Conservation (phyloP, 2,329 filamentous ascomycete species). For the Xylariales sp. region DNA sequence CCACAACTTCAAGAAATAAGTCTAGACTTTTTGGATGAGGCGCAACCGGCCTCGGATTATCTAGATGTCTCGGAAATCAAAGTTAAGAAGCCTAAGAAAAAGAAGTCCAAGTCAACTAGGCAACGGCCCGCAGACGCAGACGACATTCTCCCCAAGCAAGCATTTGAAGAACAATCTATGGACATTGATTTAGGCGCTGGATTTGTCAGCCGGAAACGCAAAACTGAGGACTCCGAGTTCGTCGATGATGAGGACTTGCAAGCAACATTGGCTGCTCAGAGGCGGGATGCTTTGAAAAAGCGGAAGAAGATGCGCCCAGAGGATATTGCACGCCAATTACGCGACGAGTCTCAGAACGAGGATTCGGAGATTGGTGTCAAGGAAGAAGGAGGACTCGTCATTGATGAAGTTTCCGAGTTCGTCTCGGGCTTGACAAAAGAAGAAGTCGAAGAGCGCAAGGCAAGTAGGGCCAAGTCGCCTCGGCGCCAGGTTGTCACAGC, state of each 20-base stretch:
- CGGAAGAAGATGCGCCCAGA: slow-evolving; percentile 87
- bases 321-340: slow-evolving; percentile 85
- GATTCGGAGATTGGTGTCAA: slow-evolving; percentile 61
- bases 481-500: slow-evolving; percentile 55
- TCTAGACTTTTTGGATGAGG: slow-evolving; percentile 72
- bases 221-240: slow-evolving; percentile 74
- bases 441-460: slow-evolving; percentile 66
- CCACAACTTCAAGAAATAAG: slow-evolving; percentile 78
- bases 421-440: slow-evolving; percentile 83
- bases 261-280: slow-evolving; percentile 83
- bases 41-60: slow-evolving; percentile 84
- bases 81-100: slow-evolving; percentile 93
- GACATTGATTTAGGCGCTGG: slow-evolving; percentile 74
- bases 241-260: slow-evolving; percentile 95
- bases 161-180: slow-evolving; percentile 68
- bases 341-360: slow-evolving; percentile 67
- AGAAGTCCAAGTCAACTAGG: slow-evolving; percentile 81
- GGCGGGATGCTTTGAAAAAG: slow-evolving; percentile 87
- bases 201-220: slow-evolving; percentile 68
- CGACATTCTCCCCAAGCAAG: slow-evolving; percentile 63
- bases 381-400: slow-evolving; percentile 74
- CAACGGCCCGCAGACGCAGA: slow-evolving; percentile 75
- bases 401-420: slow-evolving; percentile 96
- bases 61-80: slow-evolving; percentile 88
- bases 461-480: slow-evolving; percentile 56